Percentiles rank a stretch among this genome's conserved stretches.
phyloP scores from a whole-genome alignment of 2,329 filamentous ascomycete species.

The Cercospora sp. region DNA sequence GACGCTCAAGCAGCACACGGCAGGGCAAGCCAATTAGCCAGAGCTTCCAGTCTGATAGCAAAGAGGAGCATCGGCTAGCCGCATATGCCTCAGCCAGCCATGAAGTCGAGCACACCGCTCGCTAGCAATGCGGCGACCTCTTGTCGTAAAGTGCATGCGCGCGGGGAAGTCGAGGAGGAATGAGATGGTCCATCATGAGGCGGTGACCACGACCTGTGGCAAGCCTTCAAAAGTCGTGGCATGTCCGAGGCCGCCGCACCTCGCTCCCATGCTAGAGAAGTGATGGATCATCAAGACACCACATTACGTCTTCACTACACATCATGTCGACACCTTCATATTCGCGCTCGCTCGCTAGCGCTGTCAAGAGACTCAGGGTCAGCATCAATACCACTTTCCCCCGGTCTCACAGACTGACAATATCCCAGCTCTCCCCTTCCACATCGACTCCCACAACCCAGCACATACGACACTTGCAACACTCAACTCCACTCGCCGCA shows the following conservation, averaged over 20 bases:
- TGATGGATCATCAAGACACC: not conserved
- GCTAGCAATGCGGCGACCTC: no score
- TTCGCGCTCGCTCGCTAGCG: no score
- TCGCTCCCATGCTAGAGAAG: not conserved
- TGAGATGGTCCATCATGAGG: no score
- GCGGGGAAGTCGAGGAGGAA: no score
- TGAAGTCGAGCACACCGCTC: not conserved
- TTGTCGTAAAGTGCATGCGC: no score
- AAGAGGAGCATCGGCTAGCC: not conserved
- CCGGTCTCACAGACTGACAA: not conserved
- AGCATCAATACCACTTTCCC: no score
- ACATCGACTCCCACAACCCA: not conserved
- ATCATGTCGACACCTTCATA: no score
- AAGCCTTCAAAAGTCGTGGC: slow-evolving; percentile 1
- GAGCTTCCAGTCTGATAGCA: no score
- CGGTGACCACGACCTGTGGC: no score
- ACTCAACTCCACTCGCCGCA: slow-evolving; percentile 20
- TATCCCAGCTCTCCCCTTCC: slow-evolving; percentile 28
- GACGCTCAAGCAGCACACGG: no score
- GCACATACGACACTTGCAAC: slow-evolving; percentile 26
- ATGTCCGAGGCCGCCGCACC: not conserved
- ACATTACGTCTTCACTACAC: not conserved
- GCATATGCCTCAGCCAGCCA: not conserved
- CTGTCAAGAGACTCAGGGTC: no score
- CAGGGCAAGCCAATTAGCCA: no score